Evolutionary conservation across 1,139 yeast species (phyloP).

Genomic region (Blastobotrys niveus): DNA sequence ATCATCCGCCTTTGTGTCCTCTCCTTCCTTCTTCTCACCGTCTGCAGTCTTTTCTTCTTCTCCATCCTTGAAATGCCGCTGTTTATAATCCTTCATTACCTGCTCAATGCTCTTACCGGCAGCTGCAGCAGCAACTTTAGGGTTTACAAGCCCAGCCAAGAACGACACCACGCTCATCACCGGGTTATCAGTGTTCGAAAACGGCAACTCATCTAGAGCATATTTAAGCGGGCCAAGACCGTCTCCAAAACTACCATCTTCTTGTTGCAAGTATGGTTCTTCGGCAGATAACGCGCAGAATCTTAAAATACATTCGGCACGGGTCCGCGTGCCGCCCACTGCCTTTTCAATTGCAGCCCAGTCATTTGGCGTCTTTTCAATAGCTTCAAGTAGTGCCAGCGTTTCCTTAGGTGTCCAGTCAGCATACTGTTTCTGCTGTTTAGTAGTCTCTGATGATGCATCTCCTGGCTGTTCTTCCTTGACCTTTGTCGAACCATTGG

Average conservation of each 20-base stretch:
- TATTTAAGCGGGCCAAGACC: conserved; percentile 67
- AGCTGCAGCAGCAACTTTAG: conserved; percentile 84
- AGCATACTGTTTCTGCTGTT: conserved; percentile 38
- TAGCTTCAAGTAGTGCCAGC: conserved; percentile 53
- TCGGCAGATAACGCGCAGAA: conserved; percentile 80
- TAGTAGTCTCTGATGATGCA: conserved; percentile 13
- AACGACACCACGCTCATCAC: conserved; percentile 86
- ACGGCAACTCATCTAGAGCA: conserved; percentile 65
- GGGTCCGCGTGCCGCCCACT: conserved; percentile 50
- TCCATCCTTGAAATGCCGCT: conserved; percentile 12
- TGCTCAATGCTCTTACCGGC: conserved; percentile 38
- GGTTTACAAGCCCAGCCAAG: conserved; percentile 78
- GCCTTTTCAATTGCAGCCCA: conserved; percentile 71
- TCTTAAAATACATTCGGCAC: conserved; percentile 75
- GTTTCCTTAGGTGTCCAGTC: conserved; percentile 62
- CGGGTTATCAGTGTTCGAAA: conserved; percentile 83
- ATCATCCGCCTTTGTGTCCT: conserved; percentile 10
- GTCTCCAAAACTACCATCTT: conserved; percentile 1
- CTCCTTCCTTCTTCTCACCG: conserved; percentile 13
- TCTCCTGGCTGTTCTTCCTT: not conserved
- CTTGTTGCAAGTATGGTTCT: conserved; percentile 49
- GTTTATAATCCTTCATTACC: conserved; percentile 29
- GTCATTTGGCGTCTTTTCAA: conserved; percentile 44
- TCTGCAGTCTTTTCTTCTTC: too few relatives aligned
- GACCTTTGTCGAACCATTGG: not conserved